A percentile compares a stretch with the other conserved stretches of the same genome.
Evolutionary conservation across 768 basidiomycete genomes (phyloP).

Genomic region (Fomitopsis serialis): DNA sequence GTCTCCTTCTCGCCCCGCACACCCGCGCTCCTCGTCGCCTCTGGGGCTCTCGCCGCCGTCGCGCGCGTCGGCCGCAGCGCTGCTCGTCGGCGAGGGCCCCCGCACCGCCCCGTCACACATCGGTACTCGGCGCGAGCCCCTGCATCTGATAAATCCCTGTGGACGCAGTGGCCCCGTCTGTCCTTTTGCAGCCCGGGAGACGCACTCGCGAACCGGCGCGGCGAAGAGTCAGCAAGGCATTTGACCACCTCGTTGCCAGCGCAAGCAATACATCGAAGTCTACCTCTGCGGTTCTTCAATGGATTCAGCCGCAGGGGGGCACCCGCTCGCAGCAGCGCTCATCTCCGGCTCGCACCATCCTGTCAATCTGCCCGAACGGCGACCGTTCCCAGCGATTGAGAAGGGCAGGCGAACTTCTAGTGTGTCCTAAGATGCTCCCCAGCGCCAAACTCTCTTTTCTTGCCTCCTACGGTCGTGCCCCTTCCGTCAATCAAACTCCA

Average conservation of each 20-base stretch:
- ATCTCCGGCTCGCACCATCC: slow-evolving; percentile 1
- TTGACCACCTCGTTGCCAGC: slow-evolving; percentile 6
- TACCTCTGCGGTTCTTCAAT: background rate
- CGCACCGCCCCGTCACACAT: background rate
- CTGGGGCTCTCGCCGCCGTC: background rate
- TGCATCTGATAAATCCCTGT: background rate
- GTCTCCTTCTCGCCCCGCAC: background rate
- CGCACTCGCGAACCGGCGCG: background rate
- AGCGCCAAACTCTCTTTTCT: slow-evolving; percentile 3
- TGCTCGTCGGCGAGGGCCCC: background rate
- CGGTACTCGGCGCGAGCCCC: background rate
- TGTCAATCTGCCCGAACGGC: background rate
- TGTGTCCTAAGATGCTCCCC: background rate
- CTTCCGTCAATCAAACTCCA: slow-evolving; percentile 1
- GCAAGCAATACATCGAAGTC: slow-evolving; percentile 3
- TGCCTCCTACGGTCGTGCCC: slow-evolving; percentile 2
- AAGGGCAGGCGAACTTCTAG: background rate
- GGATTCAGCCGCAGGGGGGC: background rate
- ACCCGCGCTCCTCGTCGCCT: background rate
- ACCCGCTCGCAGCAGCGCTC: background rate
- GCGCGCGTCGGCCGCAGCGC: background rate
- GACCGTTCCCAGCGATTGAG: background rate
- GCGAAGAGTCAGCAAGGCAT: background rate
- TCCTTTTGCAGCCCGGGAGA: background rate
- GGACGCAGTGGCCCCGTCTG: background rate